Base-by-base conservation (phyloP, 257 asterid genomes). In the Gardenia jasminoides region DNA sequence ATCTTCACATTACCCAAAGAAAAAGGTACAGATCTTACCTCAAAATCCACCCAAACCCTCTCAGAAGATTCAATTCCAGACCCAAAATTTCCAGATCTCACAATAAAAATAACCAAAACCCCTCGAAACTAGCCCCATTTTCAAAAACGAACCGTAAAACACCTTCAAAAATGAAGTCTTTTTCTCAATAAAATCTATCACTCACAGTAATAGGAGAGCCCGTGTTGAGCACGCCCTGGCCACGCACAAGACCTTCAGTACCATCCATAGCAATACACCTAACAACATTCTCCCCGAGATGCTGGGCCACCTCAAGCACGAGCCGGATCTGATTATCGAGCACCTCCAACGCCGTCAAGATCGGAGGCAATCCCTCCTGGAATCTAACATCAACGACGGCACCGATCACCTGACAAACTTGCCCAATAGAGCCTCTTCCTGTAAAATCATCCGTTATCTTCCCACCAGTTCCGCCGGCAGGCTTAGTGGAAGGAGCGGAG, bases 231-330 rank as follows among this genome's bases (percentile, higher is more conserved):
- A 93, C 98, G 66, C 85, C 87, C 84, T 92, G 97, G 44, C 98
- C 98, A 67, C 97, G 86, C 46, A 94, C 98, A 36, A 93, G 85
- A 41, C 98, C 98, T 84, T 93, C 97, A 67, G 97, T 93, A 67
- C 98, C 98, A 85, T 93, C 97, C 97, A 93, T 93, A 74, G 98
- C 98, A 86, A 93, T 93, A 65, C 96, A 90, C 86, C 97, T 87
- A 46, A 92, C 98, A 76, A 91, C 91, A 81, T 62, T 93, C 84
- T 88, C 98, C 59, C 98, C 98, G 92, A 93, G 87, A 78, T 93
- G 98, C 83, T 91, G 96, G 24, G 97, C 93, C 69, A 93, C 98
- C 87, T 93, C 98, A 80, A 93, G 86, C 70, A 94, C 98, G 56
- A 93, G 89, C 77, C 97, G 86, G 88, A 93, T 93, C 92, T 90